phyloP scores from a whole-genome alignment of 1,284 basidiomycete genomes.

The Boletellus sp. region DNA sequence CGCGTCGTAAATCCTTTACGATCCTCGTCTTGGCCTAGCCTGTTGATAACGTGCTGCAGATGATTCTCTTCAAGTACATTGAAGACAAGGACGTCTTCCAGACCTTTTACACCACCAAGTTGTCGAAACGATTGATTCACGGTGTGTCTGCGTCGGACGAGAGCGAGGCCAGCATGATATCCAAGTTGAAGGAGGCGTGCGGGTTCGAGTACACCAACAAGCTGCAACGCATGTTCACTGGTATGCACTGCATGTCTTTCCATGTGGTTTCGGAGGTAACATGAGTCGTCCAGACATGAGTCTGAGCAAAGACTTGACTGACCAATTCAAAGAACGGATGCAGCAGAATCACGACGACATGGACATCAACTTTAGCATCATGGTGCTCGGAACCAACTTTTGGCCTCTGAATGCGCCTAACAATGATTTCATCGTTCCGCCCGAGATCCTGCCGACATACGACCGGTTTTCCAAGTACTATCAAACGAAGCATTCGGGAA shows the following conservation, averaged over 20 bases:
- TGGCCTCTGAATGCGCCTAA: conserved; percentile 88
- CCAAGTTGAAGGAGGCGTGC: conserved; percentile 96
- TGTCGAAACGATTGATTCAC: conserved; percentile 93
- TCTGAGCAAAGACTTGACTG: conserved; percentile 93
- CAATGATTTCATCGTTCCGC: conserved; percentile 87
- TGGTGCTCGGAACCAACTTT: conserved; percentile 94
- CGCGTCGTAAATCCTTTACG: conserved; percentile 67
- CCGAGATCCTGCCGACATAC: conserved; percentile 83
- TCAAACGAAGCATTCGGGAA: conserved; percentile 89
- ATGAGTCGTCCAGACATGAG: conserved; percentile 72
- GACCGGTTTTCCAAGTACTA: conserved; percentile 95
- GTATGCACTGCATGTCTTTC: conserved; percentile 38
- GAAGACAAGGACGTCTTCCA: conserved; percentile 99
- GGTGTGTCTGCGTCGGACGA: conserved; percentile 94
- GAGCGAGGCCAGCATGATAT: conserved; percentile 97
- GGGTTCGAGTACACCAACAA: conserved; percentile 99
- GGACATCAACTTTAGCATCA: conserved; percentile 89
- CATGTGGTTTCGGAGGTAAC: conserved; percentile 3
- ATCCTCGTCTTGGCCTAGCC: neutral
- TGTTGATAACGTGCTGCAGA: conserved; percentile 47
- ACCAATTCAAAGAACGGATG: conserved; percentile 96
- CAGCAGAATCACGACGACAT: conserved; percentile 77
- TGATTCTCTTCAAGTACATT: conserved; percentile 98
- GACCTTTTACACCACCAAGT: conserved; percentile 96
- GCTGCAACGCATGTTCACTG: conserved; percentile 97